Base-by-base conservation (phyloP, 805 yeast species). In the Starmerella bombicola region DNA sequence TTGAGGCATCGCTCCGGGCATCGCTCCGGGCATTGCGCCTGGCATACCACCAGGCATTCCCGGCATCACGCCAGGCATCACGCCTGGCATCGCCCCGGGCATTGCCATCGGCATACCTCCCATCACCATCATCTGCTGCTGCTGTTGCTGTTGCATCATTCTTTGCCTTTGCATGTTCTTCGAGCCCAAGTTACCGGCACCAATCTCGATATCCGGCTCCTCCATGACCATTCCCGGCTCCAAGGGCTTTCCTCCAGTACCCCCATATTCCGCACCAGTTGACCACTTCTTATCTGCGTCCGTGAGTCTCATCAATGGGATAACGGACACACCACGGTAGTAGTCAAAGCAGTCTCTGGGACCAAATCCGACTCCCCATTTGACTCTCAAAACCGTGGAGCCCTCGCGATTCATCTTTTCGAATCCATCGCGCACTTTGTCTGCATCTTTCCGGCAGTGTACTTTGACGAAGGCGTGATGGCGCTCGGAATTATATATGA, bases 331-430 rank as follows among this genome's bases (percentile, higher is more conserved):
- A 47, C 98, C 98, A 43, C 78, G 78, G 56, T 78, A 86, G 62
- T 91, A 91, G 62, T 91, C 93, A 60, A 95, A 83, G 66, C 97
- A 88, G 60, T 91, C 97, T 66, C 98, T 76, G 40, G 98, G 98
- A 4, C 98, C 98, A 56, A 81, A 91, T 1, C 98, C 98, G 47
- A 91, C 97, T 51, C 97, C 98, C 98, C 98, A 91, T 58, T 95
- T 73, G 4, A 93, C 82, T 62, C 97, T 74, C 51, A 91, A 66
- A 51, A 74, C 65, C 57, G 66, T 63, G 8, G 72, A 60, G 30
- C 80, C 78, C 47, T 76, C 78, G 51, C 77, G 74, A 55, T 75
- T 75, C 43, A 56, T 54, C 31, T 61, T 60, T 23, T 70, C 71
- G 64, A 86, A 84, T 31, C 76, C 72, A 30, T 71, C 67, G 43